Evolutionary conservation across 768 basidiomycete genomes (phyloP).

Genomic region (Mrakia blollopis): DNA sequence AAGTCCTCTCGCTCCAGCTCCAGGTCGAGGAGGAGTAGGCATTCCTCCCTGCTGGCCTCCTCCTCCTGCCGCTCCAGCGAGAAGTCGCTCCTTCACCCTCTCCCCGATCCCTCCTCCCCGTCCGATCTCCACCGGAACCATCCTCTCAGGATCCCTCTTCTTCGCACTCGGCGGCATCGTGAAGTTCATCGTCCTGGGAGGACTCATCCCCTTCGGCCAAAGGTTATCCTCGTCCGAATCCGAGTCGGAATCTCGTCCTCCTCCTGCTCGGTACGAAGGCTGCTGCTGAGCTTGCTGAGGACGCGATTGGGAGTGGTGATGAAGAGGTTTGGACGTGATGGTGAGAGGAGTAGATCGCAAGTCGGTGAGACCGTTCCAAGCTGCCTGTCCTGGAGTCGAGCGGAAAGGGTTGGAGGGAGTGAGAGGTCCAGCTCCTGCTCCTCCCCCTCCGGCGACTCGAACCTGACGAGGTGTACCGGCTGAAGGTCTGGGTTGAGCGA

Average conservation of each 20-base stretch:
- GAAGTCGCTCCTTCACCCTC: neutral
- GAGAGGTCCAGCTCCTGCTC: neutral
- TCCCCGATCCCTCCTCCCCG: constrained; percentile 8
- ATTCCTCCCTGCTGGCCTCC: neutral
- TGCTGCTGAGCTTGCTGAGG: neutral
- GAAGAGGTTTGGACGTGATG: constrained; percentile 41
- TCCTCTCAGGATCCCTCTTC: constrained; percentile 29
- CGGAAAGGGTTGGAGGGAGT: neutral
- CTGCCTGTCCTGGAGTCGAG: constrained; percentile 36
- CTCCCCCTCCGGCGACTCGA: neutral
- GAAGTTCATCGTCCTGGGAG: constrained; percentile 56
- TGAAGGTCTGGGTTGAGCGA: neutral
- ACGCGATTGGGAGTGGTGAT: neutral
- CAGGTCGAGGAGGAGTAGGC: neutral
- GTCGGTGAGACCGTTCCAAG: constrained; percentile 35
- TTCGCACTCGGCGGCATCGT: constrained; percentile 44
- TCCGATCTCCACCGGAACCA: neutral
- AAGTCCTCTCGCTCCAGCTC: neutral
- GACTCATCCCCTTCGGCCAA: constrained; percentile 49
- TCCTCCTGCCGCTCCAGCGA: neutral
- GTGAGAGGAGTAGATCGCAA: constrained; percentile 57
- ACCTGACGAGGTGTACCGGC: constrained; percentile 8
- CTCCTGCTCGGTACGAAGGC: neutral
- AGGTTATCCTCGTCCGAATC: constrained; percentile 41
- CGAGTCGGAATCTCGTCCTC: constrained; percentile 43